Conservation (phyloP, 1,284 basidiomycete species). For the Ustilago trichophora region DNA sequence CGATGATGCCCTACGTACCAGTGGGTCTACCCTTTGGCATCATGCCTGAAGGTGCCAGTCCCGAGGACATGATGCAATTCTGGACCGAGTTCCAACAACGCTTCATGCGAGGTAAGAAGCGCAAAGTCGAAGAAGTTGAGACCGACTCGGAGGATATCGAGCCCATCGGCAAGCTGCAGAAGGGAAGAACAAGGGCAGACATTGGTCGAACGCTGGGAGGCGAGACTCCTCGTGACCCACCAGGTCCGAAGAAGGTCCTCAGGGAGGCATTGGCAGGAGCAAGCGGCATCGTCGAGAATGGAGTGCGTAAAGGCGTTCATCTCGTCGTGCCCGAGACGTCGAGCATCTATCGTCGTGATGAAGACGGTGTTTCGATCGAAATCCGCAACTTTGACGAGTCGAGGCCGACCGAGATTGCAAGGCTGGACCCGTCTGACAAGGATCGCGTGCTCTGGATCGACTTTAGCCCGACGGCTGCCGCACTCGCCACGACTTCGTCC, state of each 20-base stretch:
- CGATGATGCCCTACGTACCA: slow-evolving; percentile 35
- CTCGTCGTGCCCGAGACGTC: slow-evolving; percentile 40
- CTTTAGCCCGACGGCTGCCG: slow-evolving; percentile 77
- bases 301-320: slow-evolving; percentile 29
- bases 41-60: slow-evolving; percentile 42
- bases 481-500: slow-evolving; percentile 75
- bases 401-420: slow-evolving; percentile 75
- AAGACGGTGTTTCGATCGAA: slow-evolving; percentile 74
- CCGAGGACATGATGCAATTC: slow-evolving; percentile 48
- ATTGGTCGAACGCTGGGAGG: slow-evolving; percentile 76
- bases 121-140: slow-evolving; percentile 27
- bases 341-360: slow-evolving; percentile 66
- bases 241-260: slow-evolving; percentile 72
- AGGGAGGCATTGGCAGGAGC: slow-evolving; percentile 36
- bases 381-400: slow-evolving; percentile 77
- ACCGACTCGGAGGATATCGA: slow-evolving; percentile 40
- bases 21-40: slow-evolving; percentile 39
- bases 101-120: slow-evolving; percentile 43
- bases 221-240: slow-evolving; percentile 72
- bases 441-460: slow-evolving; percentile 83
- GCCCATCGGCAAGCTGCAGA: slow-evolving; percentile 42
- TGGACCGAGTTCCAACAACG: slow-evolving; percentile 46
- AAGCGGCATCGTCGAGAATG: slow-evolving; percentile 35
- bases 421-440: slow-evolving; percentile 69
- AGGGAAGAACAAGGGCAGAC: slow-evolving; percentile 34